phyloP scores from a whole-genome alignment of 2,329 filamentous ascomycete genomes.

The Shiraia bambusicola region DNA sequence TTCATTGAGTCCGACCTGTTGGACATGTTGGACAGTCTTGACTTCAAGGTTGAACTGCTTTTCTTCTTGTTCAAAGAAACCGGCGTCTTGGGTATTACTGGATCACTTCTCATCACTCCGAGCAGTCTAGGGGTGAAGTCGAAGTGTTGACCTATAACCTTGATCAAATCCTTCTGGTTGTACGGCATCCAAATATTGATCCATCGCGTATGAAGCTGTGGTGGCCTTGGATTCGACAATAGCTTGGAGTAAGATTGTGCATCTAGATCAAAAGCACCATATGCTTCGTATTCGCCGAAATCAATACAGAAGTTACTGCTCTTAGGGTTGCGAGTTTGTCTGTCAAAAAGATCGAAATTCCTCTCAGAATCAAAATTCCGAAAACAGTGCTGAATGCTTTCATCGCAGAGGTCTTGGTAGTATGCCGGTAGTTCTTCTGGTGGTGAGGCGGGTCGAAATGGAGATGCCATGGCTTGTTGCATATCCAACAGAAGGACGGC shows the following conservation, averaged over 20 bases:
- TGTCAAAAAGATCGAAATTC: constrained; percentile 51
- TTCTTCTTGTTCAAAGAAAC: constrained; percentile 24
- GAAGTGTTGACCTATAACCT: constrained; percentile 61
- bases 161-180: constrained; percentile 58
- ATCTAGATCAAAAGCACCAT: constrained; percentile 58
- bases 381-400: constrained; percentile 46
- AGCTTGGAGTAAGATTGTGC: constrained; percentile 45
- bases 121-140: constrained; percentile 67
- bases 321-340: constrained; percentile 42
- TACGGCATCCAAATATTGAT: constrained; percentile 74
- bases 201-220: constrained; percentile 64
- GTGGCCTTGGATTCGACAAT: constrained; percentile 46
- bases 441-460: constrained; percentile 30
- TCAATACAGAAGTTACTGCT: constrained; percentile 66
- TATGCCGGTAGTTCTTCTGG: constrained; percentile 37
- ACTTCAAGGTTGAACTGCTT: constrained; percentile 36
- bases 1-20: constrained; percentile 20
- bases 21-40: constrained; percentile 29
- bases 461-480: constrained; percentile 22
- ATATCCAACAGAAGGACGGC: neutral
- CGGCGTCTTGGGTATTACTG: constrained; percentile 39
- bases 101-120: constrained; percentile 63
- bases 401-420: constrained; percentile 38
- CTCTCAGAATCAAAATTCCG: constrained; percentile 55
- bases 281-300: constrained; percentile 59